Evolutionary conservation across 371 early-diverging fungal genomes (phyloP).

Genomic region (Parasitella parasitica): DNA sequence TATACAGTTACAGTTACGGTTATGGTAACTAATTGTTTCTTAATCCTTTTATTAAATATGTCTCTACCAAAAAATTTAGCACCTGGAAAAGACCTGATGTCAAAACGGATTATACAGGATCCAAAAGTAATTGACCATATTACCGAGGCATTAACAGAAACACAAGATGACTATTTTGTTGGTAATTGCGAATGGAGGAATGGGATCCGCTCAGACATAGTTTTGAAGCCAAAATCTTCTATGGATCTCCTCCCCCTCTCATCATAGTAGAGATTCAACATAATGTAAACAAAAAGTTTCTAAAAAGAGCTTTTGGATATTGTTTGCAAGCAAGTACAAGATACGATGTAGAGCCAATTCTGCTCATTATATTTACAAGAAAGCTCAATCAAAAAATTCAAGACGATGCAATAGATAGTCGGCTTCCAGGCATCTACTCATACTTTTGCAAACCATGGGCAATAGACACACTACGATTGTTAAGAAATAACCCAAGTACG

Average conservation of each 20-base stretch:
- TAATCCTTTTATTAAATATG: too few species aligned
- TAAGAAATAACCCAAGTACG: too few species aligned
- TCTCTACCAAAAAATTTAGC: too few species aligned
- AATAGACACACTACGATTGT: too few species aligned
- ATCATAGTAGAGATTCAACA: conserved; percentile 11
- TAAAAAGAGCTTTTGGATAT: conserved; percentile 9
- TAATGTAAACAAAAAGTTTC: conserved; percentile 4
- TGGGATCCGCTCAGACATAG: conserved; percentile 13
- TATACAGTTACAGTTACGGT: too few species aligned
- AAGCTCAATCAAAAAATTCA: conserved; percentile 8
- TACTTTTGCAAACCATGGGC: conserved; percentile 18
- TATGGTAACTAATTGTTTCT: too few species aligned
- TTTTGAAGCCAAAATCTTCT: conserved; percentile 5
- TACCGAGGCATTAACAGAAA: conserved; percentile 1
- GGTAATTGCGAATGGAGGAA: conserved; percentile 6
- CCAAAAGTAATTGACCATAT: conserved; percentile 7
- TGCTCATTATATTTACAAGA: conserved; percentile 6
- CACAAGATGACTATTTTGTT: background rate
- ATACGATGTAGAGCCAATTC: conserved; percentile 12
- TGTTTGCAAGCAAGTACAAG: conserved; percentile 10
- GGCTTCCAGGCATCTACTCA: conserved; percentile 9
- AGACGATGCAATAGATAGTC: conserved; percentile 7
- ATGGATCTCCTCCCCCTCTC: conserved; percentile 3
- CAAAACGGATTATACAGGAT: conserved; percentile 7
- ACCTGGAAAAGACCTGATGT: background rate